phyloP scores from a whole-genome alignment of 176 grass and related monocot genomes.

The Aegilops sharonensis region DNA sequence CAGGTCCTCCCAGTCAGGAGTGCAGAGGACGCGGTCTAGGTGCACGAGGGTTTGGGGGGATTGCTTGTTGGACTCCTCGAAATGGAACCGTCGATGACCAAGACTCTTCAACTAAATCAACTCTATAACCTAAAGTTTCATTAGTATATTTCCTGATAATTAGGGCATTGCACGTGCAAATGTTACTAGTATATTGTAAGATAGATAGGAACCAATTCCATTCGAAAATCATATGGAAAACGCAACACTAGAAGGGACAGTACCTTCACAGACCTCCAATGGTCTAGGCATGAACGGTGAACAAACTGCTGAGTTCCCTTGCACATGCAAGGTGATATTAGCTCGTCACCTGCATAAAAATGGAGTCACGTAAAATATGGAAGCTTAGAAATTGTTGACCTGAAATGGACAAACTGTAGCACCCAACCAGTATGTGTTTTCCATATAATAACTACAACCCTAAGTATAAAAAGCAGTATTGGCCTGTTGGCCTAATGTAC shows the following conservation, averaged over 20 bases:
- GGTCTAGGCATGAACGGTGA: constrained; percentile 97
- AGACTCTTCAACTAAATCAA: too few species aligned
- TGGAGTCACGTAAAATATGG: background rate
- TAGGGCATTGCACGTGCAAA: too few species aligned
- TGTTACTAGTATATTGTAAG: too few species aligned
- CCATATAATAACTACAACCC: background rate
- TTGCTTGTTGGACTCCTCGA: too few species aligned
- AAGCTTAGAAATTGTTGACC: background rate
- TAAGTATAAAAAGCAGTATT: background rate
- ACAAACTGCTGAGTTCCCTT: constrained; percentile 99
- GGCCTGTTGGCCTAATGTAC: background rate
- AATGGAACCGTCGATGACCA: too few species aligned
- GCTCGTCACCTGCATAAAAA: constrained; percentile 72
- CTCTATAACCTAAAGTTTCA: too few species aligned
- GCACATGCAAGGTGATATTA: constrained; percentile 98
- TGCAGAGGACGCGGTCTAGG: too few species aligned
- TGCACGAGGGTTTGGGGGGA: too few species aligned
- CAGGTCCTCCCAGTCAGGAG: too few species aligned
- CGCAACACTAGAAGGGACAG: background rate
- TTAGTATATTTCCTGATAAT: too few species aligned
- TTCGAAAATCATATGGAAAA: constrained; percentile 3
- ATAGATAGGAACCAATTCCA: background rate
- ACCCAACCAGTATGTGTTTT: background rate
- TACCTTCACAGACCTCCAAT: constrained; percentile 99
- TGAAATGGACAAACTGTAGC: background rate